Evolutionary conservation across 202 grass and related monocot genomes (phyloP).

Genomic region (Bolboschoenoplectus hybrid): DNA sequence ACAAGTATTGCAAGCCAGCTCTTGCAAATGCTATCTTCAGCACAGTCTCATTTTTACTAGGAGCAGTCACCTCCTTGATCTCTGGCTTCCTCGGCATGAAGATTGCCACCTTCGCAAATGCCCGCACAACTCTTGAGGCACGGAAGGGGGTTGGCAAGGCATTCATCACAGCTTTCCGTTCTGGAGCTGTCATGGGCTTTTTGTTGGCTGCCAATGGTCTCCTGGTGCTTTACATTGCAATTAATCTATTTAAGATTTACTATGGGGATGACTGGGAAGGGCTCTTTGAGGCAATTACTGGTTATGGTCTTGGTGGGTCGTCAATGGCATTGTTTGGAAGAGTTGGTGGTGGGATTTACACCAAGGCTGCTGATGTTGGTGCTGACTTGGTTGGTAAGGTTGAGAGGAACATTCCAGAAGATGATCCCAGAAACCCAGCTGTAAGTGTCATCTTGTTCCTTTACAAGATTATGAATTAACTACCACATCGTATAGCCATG

Average conservation of each 20-base stretch:
- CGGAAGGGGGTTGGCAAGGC: constrained; percentile 92
- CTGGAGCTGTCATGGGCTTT: constrained; percentile 96
- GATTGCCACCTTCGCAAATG: constrained; percentile 91
- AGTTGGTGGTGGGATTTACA: constrained; percentile 78
- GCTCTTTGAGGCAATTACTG: constrained; percentile 77
- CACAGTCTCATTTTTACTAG: constrained; percentile 85
- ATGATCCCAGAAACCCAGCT: constrained; percentile 82
- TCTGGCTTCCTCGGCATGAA: constrained; percentile 98
- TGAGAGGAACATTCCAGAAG: constrained; percentile 78
- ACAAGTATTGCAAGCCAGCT: constrained; percentile 81
- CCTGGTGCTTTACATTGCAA: constrained; percentile 76
- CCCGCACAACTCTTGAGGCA: constrained; percentile 87
- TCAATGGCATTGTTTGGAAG: constrained; percentile 79
- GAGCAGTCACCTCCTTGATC: constrained; percentile 80
- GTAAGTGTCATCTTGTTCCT: constrained; percentile 50
- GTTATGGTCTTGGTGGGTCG: constrained; percentile 78
- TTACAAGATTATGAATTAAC: constrained; percentile 39
- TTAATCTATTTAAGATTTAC: constrained; percentile 86
- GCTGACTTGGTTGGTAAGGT: constrained; percentile 83
- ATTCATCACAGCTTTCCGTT: constrained; percentile 84
- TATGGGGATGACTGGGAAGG: constrained; percentile 99
- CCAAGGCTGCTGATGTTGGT: constrained; percentile 82
- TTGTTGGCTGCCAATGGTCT: constrained; percentile 92
- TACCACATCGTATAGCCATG: constrained; percentile 17
- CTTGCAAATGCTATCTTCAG: constrained; percentile 87